Evolutionary conservation across 116 monocot genomes (phyloP).

Genomic region (Papilionanthe hybrid): DNA sequence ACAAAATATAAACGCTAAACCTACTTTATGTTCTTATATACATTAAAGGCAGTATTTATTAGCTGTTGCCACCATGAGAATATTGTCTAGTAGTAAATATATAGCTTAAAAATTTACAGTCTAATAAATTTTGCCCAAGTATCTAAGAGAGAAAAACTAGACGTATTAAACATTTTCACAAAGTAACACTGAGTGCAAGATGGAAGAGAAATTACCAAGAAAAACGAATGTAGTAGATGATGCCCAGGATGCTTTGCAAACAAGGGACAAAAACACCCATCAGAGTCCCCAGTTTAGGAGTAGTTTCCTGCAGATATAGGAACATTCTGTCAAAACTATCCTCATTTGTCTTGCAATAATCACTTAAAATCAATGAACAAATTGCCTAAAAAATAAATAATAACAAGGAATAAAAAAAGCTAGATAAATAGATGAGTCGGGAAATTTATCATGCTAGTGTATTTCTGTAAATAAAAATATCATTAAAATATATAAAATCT

Average conservation of each 20-base stretch:
- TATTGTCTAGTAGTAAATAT: neutral
- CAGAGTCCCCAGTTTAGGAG: conserved; percentile 72
- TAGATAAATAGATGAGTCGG: neutral
- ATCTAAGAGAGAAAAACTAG: neutral
- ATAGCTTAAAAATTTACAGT: neutral
- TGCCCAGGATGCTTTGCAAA: conserved; percentile 94
- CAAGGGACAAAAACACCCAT: conserved; percentile 99
- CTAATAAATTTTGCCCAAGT: neutral
- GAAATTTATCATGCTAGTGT: too few relatives aligned
- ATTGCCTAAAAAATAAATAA: neutral
- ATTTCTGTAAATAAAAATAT: too few relatives aligned
- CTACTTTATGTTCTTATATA: neutral
- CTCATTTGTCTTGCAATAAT: neutral
- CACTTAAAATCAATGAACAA: neutral
- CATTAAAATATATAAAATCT: too few relatives aligned
- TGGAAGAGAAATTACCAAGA: conserved; percentile 63
- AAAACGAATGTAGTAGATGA: conserved; percentile 96
- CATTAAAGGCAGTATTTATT: neutral
- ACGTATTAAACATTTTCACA: neutral
- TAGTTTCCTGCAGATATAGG: conserved; percentile 46
- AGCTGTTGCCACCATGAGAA: neutral
- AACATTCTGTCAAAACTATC: conserved; percentile 3
- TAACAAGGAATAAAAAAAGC: neutral
- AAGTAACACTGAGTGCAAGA: neutral
- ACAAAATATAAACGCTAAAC: too few relatives aligned